Evolutionary conservation across 2,329 filamentous ascomycete genomes (phyloP).

Genomic region (Trichoderma simmonsii): DNA sequence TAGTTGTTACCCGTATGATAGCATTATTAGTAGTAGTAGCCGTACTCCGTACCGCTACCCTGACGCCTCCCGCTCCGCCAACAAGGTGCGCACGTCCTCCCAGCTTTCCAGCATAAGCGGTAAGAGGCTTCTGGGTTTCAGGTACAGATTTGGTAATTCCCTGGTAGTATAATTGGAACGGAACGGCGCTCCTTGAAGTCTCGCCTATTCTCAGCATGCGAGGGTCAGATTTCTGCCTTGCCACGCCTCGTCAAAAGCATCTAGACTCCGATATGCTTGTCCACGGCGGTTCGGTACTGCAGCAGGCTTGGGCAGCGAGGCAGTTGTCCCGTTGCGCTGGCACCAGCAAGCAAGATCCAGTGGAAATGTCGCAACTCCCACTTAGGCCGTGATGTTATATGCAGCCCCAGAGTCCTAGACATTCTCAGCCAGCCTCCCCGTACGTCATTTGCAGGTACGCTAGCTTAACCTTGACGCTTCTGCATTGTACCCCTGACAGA

Average conservation of each 20-base stretch:
- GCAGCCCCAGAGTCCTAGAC: constrained; percentile 13
- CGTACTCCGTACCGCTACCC: background rate
- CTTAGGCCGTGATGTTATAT: constrained; percentile 12
- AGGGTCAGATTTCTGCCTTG: background rate
- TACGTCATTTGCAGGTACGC: constrained; percentile 18
- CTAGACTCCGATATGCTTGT: constrained; percentile 12
- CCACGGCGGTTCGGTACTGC: background rate
- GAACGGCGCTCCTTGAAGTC: background rate
- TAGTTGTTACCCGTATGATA: background rate
- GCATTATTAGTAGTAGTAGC: background rate
- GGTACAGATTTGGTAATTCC: constrained; percentile 7
- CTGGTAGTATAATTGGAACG: background rate
- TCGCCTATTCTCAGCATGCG: constrained; percentile 7
- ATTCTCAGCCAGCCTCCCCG: constrained; percentile 2
- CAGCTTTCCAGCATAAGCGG: constrained; percentile 7
- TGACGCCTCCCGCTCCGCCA: constrained; percentile 10
- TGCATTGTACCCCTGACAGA: constrained; percentile 23
- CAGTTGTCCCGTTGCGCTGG: constrained; percentile 1
- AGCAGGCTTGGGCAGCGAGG: constrained; percentile 16
- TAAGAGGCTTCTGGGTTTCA: constrained; percentile 3
- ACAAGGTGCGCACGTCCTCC: constrained; percentile 17
- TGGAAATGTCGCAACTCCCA: constrained; percentile 5
- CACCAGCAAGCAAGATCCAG: constrained; percentile 3
- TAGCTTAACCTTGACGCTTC: constrained; percentile 18
- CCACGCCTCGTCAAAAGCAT: constrained; percentile 1